These are phyloP conservation scores for Microstroma glucosiphilum DNA, from an alignment of 1,284 basidiomycete species.

Conservation along the genomic window DNA sequence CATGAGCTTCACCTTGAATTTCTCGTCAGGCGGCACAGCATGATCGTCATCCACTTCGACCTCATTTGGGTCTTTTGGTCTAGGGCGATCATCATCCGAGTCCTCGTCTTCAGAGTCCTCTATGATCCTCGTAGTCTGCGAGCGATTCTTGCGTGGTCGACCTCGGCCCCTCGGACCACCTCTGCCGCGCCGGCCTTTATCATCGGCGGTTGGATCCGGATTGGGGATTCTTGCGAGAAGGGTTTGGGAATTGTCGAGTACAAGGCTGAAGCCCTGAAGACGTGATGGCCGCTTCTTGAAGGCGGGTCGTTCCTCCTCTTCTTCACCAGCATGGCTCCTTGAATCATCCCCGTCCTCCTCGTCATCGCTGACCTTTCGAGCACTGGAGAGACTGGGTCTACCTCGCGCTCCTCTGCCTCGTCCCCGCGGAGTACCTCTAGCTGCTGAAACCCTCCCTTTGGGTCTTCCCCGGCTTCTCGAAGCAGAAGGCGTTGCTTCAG, in stretches of 20 bases:
- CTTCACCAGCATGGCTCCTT: constrained; percentile 6
- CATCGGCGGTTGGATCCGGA: neutral
- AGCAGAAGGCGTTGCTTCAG: neutral
- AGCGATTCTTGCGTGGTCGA: neutral
- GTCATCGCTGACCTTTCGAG: neutral
- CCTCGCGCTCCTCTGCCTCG: neutral
- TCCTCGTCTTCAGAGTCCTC: constrained; percentile 10
- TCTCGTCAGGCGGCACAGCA: constrained; percentile 3
- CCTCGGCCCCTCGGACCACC: neutral
- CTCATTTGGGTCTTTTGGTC: neutral
- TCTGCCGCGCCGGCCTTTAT: neutral
- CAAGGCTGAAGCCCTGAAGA: neutral
- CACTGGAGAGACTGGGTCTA: neutral
- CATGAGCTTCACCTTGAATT: constrained; percentile 66
- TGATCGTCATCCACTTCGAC: neutral
- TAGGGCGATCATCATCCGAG: neutral
- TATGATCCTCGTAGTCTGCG: neutral
- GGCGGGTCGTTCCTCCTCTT: neutral
- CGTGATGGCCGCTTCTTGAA: constrained; percentile 1
- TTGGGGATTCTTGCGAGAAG: neutral
- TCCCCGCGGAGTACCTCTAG: constrained; percentile 4
- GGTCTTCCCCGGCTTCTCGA: neutral
- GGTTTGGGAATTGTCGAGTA: neutral
- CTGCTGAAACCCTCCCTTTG: constrained; percentile 6
- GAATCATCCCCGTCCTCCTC: constrained; percentile 9